These are phyloP conservation scores for Phytophthora colocasiae DNA, from an alignment of 352 stramenopile species.

Conservation along the genomic window DNA sequence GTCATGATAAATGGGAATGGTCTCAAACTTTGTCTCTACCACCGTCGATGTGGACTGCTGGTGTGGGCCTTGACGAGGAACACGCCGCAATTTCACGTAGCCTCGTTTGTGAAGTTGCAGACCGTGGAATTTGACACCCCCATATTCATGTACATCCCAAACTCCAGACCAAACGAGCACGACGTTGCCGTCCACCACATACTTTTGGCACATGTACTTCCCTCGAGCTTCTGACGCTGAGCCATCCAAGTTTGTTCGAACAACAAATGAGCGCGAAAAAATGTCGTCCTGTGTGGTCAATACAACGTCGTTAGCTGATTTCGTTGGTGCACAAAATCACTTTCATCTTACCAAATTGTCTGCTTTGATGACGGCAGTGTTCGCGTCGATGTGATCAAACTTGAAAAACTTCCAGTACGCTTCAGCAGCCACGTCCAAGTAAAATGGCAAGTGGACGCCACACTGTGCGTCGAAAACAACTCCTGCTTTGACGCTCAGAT, in stretches of 20 bases:
- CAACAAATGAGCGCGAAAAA: neutral
- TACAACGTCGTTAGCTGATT: too few species aligned
- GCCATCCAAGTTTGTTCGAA: neutral
- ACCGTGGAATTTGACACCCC: neutral
- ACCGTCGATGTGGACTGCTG: constrained; percentile 28
- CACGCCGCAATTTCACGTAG: constrained; percentile 18
- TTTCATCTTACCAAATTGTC: neutral
- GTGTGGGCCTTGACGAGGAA: neutral
- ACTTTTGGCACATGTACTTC: constrained; percentile 2
- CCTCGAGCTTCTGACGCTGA: neutral
- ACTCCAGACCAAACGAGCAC: constrained; percentile 1
- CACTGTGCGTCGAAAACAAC: neutral
- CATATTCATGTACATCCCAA: neutral
- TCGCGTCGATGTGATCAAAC: neutral
- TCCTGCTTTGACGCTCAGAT: neutral
- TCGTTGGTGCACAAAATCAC: neutral
- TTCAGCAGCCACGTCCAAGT: neutral
- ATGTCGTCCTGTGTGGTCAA: neutral
- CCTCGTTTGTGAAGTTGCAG: constrained; percentile 25
- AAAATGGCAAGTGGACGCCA: neutral
- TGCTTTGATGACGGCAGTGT: neutral
- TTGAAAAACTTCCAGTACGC: constrained; percentile 5
- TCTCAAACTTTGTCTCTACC: constrained; percentile 52
- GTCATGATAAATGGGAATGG: constrained; percentile 49
- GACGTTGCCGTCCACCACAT: neutral